Percentiles rank a stretch among this genome's conserved stretches.
Evolutionary conservation across 2,329 filamentous ascomycete species (phyloP).

Genomic region (Apiospora koreana): DNA sequence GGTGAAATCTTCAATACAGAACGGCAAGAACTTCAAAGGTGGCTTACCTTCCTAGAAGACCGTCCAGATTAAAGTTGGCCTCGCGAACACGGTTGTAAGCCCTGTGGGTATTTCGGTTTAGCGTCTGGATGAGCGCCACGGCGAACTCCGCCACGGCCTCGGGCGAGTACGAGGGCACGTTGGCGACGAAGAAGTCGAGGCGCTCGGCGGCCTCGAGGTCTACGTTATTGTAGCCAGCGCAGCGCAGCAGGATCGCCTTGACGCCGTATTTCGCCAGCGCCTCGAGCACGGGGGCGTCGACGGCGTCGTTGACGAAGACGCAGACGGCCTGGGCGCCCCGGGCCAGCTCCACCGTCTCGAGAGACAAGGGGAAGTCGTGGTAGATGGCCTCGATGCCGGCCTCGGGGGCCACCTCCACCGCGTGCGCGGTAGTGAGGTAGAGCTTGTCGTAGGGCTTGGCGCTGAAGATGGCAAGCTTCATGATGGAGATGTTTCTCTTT

Average conservation of each 20-base stretch:
- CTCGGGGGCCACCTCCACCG: constrained; percentile 32
- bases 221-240: constrained; percentile 70
- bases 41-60: constrained; percentile 53
- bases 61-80: constrained; percentile 67
- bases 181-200: constrained; percentile 62
- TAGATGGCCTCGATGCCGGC: constrained; percentile 51
- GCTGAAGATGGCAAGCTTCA: constrained; percentile 66
- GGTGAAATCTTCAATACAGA: too few relatives aligned
- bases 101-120: constrained; percentile 68
- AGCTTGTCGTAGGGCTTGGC: constrained; percentile 63
- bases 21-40: neutral
- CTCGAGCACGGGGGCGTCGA: constrained; percentile 52
- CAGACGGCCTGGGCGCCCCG: constrained; percentile 58
- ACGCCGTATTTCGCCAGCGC: constrained; percentile 52
- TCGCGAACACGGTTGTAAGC: constrained; percentile 69
- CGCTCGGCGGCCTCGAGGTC: constrained; percentile 57
- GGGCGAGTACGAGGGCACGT: constrained; percentile 69
- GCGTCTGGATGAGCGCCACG: constrained; percentile 65
- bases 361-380: constrained; percentile 58
- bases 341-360: constrained; percentile 58
- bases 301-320: constrained; percentile 67
- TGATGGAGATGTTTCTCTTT: constrained; percentile 22
- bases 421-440: constrained; percentile 49
- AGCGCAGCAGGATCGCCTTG: constrained; percentile 62
- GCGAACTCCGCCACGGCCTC: constrained; percentile 71